A percentile compares a stretch with the other conserved stretches of the same genome.
Conservation (phyloP, 1,284 basidiomycete species). For the Pholiota adiposa region DNA sequence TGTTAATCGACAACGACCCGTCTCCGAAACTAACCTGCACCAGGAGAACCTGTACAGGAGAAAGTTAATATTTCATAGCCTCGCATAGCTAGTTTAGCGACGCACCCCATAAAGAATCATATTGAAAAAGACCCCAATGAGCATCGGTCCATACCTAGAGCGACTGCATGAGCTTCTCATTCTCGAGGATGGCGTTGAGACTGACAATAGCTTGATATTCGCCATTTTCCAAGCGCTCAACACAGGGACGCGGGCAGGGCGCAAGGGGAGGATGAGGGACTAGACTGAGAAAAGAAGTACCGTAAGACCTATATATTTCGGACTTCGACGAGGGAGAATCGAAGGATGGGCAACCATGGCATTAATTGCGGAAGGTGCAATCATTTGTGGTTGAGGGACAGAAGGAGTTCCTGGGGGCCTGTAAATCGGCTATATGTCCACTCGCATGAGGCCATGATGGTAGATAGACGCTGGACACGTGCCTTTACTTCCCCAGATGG, state of each 20-base stretch:
- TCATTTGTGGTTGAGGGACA: neutral
- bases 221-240: slow-evolving; percentile 10
- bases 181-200: neutral
- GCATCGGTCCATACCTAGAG: slow-evolving; percentile 46
- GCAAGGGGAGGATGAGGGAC: neutral
- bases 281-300: neutral
- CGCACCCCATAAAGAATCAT: slow-evolving; percentile 53
- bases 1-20: neutral
- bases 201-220: slow-evolving; percentile 20
- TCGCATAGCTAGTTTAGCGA: neutral
- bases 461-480: neutral
- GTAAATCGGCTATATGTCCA: neutral
- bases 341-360: neutral
- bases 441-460: neutral
- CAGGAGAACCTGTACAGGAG: slow-evolving; percentile 34
- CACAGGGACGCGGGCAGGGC: neutral
- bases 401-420: slow-evolving; percentile 4
- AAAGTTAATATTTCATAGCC: neutral
- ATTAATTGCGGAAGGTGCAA: neutral
- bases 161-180: neutral
- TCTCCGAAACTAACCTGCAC: slow-evolving; percentile 34
- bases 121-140: slow-evolving; percentile 48
- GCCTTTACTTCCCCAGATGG: neutral
- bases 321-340: neutral
- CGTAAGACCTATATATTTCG: neutral